Conservation (phyloP, 306 rosid genomes). For the Castanea crenata region DNA sequence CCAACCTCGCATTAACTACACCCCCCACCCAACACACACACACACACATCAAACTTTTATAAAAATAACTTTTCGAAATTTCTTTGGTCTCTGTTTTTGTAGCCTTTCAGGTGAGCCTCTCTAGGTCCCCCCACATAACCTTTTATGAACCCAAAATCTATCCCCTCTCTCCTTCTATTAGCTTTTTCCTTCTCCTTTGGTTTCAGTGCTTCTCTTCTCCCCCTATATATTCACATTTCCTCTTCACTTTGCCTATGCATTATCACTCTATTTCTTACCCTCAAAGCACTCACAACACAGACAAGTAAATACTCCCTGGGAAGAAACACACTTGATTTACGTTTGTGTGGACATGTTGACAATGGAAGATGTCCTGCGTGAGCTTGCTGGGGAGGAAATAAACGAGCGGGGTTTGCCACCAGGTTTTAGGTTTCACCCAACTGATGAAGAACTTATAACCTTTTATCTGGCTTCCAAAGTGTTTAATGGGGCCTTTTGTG, state of each 20-base stretch:
- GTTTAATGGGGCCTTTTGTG: constrained; percentile 31
- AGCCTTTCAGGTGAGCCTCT: constrained; percentile 17
- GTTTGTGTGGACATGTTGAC: constrained; percentile 20
- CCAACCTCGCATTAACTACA: constrained; percentile 24
- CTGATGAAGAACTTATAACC: constrained; percentile 78
- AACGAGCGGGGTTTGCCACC: constrained; percentile 74
- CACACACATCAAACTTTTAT: neutral
- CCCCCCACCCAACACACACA: neutral
- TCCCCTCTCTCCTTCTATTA: neutral
- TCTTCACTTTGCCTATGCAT: neutral
- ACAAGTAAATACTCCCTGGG: too few relatives aligned
- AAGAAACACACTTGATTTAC: neutral
- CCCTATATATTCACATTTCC: neutral
- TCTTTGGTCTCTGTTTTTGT: neutral
- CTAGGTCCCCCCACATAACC: constrained; percentile 5
- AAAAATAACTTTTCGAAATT: neutral
- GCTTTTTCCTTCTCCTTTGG: neutral
- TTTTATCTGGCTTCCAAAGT: constrained; percentile 67
- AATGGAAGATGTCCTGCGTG: constrained; percentile 55
- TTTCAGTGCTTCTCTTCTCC: constrained; percentile 31
- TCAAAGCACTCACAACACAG: neutral
- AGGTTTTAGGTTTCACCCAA: constrained; percentile 82
- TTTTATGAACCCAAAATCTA: constrained; percentile 6
- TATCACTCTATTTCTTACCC: neutral
- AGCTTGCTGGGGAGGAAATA: constrained; percentile 45